These are phyloP conservation scores for Phytophthora brassicae DNA, from an alignment of 352 stramenopile genomes.

Conservation along the genomic window DNA sequence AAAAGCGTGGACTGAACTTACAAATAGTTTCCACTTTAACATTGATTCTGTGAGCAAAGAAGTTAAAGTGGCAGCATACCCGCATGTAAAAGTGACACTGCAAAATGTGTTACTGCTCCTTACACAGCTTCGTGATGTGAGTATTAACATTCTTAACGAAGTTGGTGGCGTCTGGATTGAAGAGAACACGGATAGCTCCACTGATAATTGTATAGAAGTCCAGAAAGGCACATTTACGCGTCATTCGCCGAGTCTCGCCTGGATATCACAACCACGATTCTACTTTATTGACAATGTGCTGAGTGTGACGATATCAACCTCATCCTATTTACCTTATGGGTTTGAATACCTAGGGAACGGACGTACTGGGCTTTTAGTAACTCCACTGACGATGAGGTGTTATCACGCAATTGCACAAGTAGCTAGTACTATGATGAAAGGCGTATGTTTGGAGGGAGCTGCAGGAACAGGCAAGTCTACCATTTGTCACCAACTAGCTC, in stretches of 20 bases:
- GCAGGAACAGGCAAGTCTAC: conserved; percentile 49
- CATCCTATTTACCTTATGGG: conserved; percentile 51
- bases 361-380: conserved; percentile 40
- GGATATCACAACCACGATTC: conserved; percentile 63
- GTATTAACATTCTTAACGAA: conserved; percentile 31
- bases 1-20: conserved; percentile 41
- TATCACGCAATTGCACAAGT: conserved; percentile 54
- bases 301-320: conserved; percentile 52
- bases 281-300: conserved; percentile 65
- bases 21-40: conserved; percentile 34
- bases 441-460: conserved; percentile 41
- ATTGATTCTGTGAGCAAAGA: conserved; percentile 44
- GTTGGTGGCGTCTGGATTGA: conserved; percentile 17
- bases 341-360: conserved; percentile 75
- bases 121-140: conserved; percentile 58
- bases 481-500: conserved; percentile 39
- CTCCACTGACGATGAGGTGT: conserved; percentile 61
- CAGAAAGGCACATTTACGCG: conserved; percentile 3
- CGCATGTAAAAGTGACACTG: conserved; percentile 36
- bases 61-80: conserved; percentile 46
- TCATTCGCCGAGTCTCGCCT: conserved; percentile 36
- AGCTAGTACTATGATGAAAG: conserved; percentile 38
- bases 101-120: conserved; percentile 56
- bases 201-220: background rate
- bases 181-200: conserved; percentile 3